Evolutionary conservation across 495 filamentous ascomycete genomes (phyloP).

Genomic region (Immersiella caudata): DNA sequence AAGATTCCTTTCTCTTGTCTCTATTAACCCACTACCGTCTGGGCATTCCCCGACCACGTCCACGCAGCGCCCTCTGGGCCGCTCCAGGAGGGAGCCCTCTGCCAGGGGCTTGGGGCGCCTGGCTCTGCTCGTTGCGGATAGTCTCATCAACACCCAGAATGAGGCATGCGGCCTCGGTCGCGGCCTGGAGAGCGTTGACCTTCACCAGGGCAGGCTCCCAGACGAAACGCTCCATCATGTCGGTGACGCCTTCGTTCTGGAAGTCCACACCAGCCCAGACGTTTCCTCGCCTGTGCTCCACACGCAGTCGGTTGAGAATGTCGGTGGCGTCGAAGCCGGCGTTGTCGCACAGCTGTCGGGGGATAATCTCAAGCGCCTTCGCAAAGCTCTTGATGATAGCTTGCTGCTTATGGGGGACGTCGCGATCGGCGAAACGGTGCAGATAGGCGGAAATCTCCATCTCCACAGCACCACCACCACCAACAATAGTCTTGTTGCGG

Average conservation of each 20-base stretch:
- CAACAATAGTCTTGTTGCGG: conserved; percentile 90
- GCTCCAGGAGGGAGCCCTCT: conserved; percentile 86
- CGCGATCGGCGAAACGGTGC: conserved; percentile 86
- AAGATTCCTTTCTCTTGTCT: background rate
- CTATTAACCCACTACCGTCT: conserved; percentile 56
- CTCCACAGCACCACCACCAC: conserved; percentile 91
- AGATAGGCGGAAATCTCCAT: conserved; percentile 96
- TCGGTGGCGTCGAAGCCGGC: conserved; percentile 98
- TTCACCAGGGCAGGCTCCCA: conserved; percentile 97
- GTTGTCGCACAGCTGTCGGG: conserved; percentile 95
- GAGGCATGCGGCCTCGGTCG: conserved; percentile 91
- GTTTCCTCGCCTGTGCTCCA: conserved; percentile 89
- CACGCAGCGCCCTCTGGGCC: conserved; percentile 85
- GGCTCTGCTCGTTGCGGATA: conserved; percentile 92
- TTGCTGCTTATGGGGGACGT: conserved; percentile 93
- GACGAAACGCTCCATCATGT: conserved; percentile 92
- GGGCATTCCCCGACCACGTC: conserved; percentile 91
- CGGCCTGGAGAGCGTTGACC: conserved; percentile 95
- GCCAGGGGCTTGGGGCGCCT: conserved; percentile 74
- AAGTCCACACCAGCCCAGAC: conserved; percentile 97
- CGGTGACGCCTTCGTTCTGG: conserved; percentile 81
- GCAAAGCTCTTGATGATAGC: conserved; percentile 96
- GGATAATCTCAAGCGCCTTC: conserved; percentile 95
- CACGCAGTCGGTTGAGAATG: conserved; percentile 90
- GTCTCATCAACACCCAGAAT: conserved; percentile 97